Percentiles rank a stretch among this genome's conserved stretches.
Evolutionary conservation across 176 grass and related monocot genomes (phyloP).

Genomic region (Eleusine coracana): DNA sequence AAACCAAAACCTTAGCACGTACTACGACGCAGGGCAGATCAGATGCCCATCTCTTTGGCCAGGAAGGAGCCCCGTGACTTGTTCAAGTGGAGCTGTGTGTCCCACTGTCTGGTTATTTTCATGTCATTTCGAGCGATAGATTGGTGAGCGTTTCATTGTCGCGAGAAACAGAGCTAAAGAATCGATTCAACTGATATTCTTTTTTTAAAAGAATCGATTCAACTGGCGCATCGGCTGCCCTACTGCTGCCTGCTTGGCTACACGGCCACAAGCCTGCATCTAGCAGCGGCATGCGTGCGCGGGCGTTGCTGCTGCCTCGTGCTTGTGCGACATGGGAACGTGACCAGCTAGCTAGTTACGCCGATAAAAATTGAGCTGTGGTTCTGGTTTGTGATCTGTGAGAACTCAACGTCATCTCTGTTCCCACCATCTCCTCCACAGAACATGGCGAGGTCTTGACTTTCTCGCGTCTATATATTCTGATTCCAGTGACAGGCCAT

Average conservation of each 20-base stretch:
- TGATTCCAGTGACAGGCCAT: background rate
- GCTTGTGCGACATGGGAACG: background rate
- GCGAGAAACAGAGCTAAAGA: background rate
- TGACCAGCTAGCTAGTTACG: background rate
- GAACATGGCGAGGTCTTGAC: slow-evolving; percentile 14
- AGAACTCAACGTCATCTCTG: background rate
- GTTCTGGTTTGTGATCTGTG: background rate
- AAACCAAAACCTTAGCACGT: too few species aligned
- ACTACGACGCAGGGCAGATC: too few species aligned
- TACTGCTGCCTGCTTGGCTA: background rate
- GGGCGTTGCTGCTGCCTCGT: too few species aligned
- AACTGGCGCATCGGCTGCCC: too few species aligned
- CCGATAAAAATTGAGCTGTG: background rate
- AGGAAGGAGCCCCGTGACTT: too few species aligned
- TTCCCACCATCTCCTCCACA: background rate
- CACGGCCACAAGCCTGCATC: background rate
- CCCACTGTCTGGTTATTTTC: too few species aligned
- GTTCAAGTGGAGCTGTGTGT: too few species aligned
- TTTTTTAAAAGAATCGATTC: too few species aligned
- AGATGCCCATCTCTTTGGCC: too few species aligned
- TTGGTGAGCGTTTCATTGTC: background rate
- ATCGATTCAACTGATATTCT: background rate
- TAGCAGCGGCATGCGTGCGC: background rate
- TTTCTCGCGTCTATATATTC: background rate
- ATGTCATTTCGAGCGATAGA: background rate